Evolutionary conservation across 2,329 filamentous ascomycete genomes (phyloP), one percentile per base, ranked within the genome.

Genomic region (Xylariomycetidae sp.): DNA sequence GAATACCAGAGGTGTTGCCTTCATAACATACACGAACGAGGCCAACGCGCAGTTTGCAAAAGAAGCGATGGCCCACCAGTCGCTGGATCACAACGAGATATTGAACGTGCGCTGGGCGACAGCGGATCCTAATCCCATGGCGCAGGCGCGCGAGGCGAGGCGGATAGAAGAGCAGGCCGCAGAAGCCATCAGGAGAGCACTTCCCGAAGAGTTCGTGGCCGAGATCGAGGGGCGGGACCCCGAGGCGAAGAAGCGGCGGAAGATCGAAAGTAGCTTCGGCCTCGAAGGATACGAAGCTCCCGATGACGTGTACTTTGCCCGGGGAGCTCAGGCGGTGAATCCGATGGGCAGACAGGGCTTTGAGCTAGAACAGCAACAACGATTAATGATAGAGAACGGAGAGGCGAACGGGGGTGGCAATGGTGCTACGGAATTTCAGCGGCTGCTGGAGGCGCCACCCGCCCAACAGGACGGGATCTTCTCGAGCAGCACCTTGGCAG

Each of bases 81-180:
- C 80, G 1, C 69, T 98, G 17, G 92, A 98, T 52, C 84, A 97
- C 59, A 82, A 80, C 42, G 92, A 98, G 63, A 82, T 96, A 15
- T 67, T 98, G 16, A 98, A 98, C 59, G 89, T 98, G 30, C 76
- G 94, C 43, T 98, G 92, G 92, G 92, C 92, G 26, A 98, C 92
- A 0, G 85, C 88, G 6, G 92, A 98, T 56, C 92, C 92, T 2
- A 98, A 98, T 49, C 92, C 92, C 0, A 82, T 92, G 69, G 88
- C 90, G 2, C 88, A 95, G 59, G 94, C 94, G 44, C 76, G 94
- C 40, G 92, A 98, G 62, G 90, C 85, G 3, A 74, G 84, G 25
- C 74, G 83, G 25, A 83, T 98, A 40, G 92, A 98, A 57, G 92
- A 98, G 56, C 92, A 98, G 59, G 92, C 92, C 2, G 92, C 92